These are phyloP conservation scores for Sarcodon aspratus DNA, from an alignment of 768 basidiomycete species.

Conservation along the genomic window DNA sequence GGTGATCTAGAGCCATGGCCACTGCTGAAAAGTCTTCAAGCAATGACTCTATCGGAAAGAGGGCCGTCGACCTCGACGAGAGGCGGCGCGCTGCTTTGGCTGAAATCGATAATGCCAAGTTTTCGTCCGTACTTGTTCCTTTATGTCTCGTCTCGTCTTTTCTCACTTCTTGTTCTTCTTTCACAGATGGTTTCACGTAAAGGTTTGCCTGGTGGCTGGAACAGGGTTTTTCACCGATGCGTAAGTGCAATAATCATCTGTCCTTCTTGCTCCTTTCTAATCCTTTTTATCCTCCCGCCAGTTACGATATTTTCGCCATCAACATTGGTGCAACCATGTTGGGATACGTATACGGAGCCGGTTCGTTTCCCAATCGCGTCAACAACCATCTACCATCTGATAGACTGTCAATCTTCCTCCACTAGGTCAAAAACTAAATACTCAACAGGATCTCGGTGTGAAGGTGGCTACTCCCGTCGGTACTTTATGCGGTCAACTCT, in stretches of 20 bases:
- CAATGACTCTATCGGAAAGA: constrained; percentile 1
- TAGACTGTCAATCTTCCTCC: not conserved
- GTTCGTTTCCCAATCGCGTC: constrained; percentile 1
- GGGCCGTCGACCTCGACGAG: constrained; percentile 15
- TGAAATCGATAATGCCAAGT: constrained; percentile 40
- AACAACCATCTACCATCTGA: constrained; percentile 3
- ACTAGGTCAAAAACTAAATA: constrained; percentile 18
- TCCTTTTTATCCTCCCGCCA: not conserved
- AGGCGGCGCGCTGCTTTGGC: constrained; percentile 32
- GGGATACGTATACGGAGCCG: constrained; percentile 29
- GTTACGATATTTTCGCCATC: constrained; percentile 30
- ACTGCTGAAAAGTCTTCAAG: constrained; percentile 1
- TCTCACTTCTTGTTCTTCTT: not conserved
- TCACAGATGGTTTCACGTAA: constrained; percentile 35
- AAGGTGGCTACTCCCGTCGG: constrained; percentile 31
- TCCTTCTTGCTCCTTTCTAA: not conserved
- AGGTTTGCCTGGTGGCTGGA: constrained; percentile 25
- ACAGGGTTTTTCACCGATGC: constrained; percentile 20
- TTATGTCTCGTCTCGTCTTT: not conserved
- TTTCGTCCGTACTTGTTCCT: constrained; percentile 20
- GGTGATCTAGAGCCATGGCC: not conserved
- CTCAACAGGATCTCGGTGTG: constrained; percentile 36
- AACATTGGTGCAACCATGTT: constrained; percentile 35
- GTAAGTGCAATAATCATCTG: constrained; percentile 6
- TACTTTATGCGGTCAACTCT: constrained; percentile 27